Evolutionary conservation across 2,329 filamentous ascomycete genomes (phyloP).

Genomic region (Hypomyces perniciosus): DNA sequence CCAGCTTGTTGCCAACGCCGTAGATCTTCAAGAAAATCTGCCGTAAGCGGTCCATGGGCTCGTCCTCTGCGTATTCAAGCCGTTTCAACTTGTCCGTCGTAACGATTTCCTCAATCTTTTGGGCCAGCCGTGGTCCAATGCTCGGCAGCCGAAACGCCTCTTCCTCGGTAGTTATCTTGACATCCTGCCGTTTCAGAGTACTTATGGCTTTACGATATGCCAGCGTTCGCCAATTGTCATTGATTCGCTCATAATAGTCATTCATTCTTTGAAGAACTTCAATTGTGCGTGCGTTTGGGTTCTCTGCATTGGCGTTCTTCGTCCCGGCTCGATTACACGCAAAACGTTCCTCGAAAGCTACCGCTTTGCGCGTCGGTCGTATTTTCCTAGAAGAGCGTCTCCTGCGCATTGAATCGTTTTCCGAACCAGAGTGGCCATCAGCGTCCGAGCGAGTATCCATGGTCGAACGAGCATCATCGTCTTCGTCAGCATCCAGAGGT

Average conservation of each 20-base stretch:
- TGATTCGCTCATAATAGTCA: slow-evolving; percentile 66
- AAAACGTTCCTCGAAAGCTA: slow-evolving; percentile 43
- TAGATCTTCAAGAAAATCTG: slow-evolving; percentile 73
- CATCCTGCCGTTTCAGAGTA: slow-evolving; percentile 60
- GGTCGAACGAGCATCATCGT: slow-evolving; percentile 30
- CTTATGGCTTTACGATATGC: slow-evolving; percentile 73
- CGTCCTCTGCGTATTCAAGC: slow-evolving; percentile 63
- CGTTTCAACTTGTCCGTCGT: slow-evolving; percentile 64
- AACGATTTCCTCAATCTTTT: slow-evolving; percentile 87
- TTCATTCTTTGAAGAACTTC: slow-evolving; percentile 72
- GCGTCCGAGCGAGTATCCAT: slow-evolving; percentile 5
- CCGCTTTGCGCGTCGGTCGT: slow-evolving; percentile 22
- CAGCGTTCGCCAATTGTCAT: slow-evolving; percentile 68
- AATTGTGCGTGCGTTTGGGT: slow-evolving; percentile 72
- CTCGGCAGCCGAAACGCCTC: slow-evolving; percentile 62
- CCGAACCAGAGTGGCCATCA: slow-evolving; percentile 16
- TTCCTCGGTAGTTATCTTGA: slow-evolving; percentile 59
- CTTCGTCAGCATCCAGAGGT: slow-evolving; percentile 46
- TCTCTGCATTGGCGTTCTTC: slow-evolving; percentile 38
- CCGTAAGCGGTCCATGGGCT: slow-evolving; percentile 60
- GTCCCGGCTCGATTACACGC: slow-evolving; percentile 49
- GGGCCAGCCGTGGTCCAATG: slow-evolving; percentile 67
- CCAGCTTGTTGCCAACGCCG: slow-evolving; percentile 65
- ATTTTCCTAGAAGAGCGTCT: slow-evolving; percentile 15
- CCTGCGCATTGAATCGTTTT: slow-evolving; percentile 15